Conservation (phyloP, 257 asterid species). For the Ilex asprella region DNA sequence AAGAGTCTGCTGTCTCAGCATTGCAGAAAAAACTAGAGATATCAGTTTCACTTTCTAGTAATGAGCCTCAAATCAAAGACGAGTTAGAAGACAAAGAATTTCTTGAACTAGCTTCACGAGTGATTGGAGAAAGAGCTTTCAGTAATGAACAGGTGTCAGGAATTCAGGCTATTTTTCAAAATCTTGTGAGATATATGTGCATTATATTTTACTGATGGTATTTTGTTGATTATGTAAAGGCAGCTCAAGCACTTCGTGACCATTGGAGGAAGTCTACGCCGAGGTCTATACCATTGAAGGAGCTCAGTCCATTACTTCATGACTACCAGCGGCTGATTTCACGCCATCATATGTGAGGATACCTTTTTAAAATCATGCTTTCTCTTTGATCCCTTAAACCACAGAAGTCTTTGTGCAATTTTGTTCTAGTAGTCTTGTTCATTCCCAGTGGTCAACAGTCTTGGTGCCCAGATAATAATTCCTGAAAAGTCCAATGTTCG, state of each 20-base stretch:
- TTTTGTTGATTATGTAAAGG: conserved; percentile 31
- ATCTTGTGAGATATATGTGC: conserved; percentile 5
- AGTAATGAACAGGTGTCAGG: conserved; percentile 50
- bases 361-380: conserved; percentile 9
- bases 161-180: background rate
- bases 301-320: conserved; percentile 75
- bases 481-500: background rate
- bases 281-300: conserved; percentile 56
- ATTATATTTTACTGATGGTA: conserved; percentile 17
- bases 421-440: background rate
- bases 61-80: conserved; percentile 29
- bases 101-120: conserved; percentile 48
- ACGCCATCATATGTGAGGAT: conserved; percentile 63
- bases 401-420: no score
- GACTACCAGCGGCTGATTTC: conserved; percentile 71
- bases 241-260: conserved; percentile 65
- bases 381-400: background rate
- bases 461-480: background rate
- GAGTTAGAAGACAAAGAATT: conserved; percentile 75
- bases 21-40: conserved; percentile 55
- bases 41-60: conserved; percentile 37
- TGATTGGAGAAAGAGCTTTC: conserved; percentile 37
- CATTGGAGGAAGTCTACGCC: conserved; percentile 70
- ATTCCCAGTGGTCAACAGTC: background rate
- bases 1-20: conserved; percentile 44